phyloP scores from a whole-genome alignment of 257 asterid genomes.

The Rubia yunnanensis region DNA sequence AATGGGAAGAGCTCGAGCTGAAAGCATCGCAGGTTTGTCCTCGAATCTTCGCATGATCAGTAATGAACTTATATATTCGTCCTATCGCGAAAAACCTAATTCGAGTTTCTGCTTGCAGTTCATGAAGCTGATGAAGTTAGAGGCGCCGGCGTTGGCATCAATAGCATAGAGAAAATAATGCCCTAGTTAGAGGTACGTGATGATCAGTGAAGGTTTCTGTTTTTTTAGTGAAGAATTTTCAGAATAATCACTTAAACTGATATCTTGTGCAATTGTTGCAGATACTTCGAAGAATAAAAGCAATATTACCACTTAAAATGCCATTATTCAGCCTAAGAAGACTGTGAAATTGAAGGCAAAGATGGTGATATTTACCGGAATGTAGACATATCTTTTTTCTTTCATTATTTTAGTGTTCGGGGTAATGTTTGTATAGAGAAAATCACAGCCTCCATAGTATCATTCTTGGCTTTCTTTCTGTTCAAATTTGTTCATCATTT shows the following conservation, averaged over 20 bases:
- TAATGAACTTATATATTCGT: background rate
- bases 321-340: background rate
- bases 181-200: background rate
- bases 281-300: background rate
- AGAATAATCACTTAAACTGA: background rate
- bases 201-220: no score
- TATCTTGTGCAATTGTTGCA: no score
- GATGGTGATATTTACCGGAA: background rate
- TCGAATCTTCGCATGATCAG: background rate
- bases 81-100: background rate
- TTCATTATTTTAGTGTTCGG: background rate
- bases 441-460: background rate
- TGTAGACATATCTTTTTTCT: background rate
- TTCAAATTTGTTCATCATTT: background rate
- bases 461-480: background rate
- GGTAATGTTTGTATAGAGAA: background rate
- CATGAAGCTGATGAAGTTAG: slow-evolving; percentile 83
- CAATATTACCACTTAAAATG: background rate
- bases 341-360: background rate
- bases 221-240: no score
- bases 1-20: slow-evolving; percentile 94
- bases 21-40: slow-evolving; percentile 93
- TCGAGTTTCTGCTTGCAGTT: slow-evolving; percentile 34
- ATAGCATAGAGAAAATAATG: slow-evolving; percentile 21
- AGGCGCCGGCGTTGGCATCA: slow-evolving; percentile 16